These are phyloP conservation scores for Russula compacta DNA, from an alignment of 768 basidiomycete species.

Conservation along the genomic window DNA sequence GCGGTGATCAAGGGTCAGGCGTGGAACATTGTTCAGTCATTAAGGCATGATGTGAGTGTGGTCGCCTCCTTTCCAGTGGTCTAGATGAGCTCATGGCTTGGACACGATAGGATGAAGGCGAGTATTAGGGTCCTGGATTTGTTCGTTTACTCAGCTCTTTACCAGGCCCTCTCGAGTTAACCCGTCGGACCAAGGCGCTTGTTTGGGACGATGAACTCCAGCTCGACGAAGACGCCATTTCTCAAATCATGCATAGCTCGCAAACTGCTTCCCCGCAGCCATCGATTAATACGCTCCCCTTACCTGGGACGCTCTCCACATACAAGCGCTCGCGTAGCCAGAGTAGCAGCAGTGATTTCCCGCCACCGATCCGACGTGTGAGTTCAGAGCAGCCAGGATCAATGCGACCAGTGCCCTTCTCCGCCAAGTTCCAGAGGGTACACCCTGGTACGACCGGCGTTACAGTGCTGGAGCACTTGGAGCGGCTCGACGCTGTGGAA, in stretches of 20 bases:
- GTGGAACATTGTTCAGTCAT: constrained; percentile 80
- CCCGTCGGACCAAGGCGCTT: constrained; percentile 68
- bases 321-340: constrained; percentile 49
- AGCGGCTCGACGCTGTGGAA: constrained; percentile 75
- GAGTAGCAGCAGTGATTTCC: constrained; percentile 56
- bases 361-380: constrained; percentile 56
- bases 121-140: constrained; percentile 1
- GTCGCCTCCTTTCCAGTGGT: neutral
- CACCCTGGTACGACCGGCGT: constrained; percentile 85
- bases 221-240: constrained; percentile 31
- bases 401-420: constrained; percentile 72
- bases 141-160: neutral
- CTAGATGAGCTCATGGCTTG: neutral
- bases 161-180: constrained; percentile 81
- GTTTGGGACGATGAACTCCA: constrained; percentile 87
- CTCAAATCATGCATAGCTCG: constrained; percentile 29
- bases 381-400: constrained; percentile 56
- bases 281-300: constrained; percentile 55
- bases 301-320: constrained; percentile 41
- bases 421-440: constrained; percentile 73
- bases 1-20: constrained; percentile 93
- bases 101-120: constrained; percentile 61
- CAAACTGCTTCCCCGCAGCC: constrained; percentile 43
- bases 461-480: constrained; percentile 75
- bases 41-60: constrained; percentile 58